Percentiles rank a stretch among this genome's conserved stretches.
Conservation (phyloP, 345 rosid genomes). For the Pugionium dolabratum region DNA sequence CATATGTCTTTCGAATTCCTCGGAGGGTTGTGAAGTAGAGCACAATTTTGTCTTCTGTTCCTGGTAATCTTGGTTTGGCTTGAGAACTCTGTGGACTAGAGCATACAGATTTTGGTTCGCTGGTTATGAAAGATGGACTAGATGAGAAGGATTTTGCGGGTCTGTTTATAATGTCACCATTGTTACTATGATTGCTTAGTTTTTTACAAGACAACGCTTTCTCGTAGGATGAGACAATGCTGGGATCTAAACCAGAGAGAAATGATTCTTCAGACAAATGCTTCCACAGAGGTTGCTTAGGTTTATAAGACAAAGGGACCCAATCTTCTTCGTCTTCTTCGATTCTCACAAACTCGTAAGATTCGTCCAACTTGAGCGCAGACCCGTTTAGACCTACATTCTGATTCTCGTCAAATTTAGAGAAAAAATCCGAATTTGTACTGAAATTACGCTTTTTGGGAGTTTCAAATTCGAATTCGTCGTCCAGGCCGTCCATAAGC, state of each 20-base stretch:
- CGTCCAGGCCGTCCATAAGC: constrained; percentile 89
- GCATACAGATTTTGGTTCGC: too few relatives aligned
- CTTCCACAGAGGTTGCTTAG: constrained; percentile 60
- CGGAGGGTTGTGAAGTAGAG: constrained; percentile 78
- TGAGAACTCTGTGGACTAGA: too few relatives aligned
- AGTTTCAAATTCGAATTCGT: constrained; percentile 36
- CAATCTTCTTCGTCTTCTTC: constrained; percentile 31
- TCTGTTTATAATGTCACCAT: too few relatives aligned
- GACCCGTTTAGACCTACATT: constrained; percentile 19
- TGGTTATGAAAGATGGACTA: too few relatives aligned
- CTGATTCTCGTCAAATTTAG: constrained; percentile 30
- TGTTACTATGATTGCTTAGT: background rate
- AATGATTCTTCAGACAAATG: constrained; percentile 69
- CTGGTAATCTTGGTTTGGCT: background rate
- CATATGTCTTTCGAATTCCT: constrained; percentile 83
- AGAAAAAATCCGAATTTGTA: background rate
- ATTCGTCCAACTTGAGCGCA: constrained; percentile 26
- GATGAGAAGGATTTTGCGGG: too few relatives aligned
- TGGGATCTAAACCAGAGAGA: constrained; percentile 63
- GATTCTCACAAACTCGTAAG: constrained; percentile 30
- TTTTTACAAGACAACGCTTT: constrained; percentile 64
- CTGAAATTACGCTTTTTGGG: background rate
- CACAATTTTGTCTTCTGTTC: constrained; percentile 39
- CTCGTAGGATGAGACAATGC: constrained; percentile 57
- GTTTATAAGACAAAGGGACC: constrained; percentile 17